Conservation (phyloP, 2,329 filamentous ascomycete species). For the Diaporthe sp. region DNA sequence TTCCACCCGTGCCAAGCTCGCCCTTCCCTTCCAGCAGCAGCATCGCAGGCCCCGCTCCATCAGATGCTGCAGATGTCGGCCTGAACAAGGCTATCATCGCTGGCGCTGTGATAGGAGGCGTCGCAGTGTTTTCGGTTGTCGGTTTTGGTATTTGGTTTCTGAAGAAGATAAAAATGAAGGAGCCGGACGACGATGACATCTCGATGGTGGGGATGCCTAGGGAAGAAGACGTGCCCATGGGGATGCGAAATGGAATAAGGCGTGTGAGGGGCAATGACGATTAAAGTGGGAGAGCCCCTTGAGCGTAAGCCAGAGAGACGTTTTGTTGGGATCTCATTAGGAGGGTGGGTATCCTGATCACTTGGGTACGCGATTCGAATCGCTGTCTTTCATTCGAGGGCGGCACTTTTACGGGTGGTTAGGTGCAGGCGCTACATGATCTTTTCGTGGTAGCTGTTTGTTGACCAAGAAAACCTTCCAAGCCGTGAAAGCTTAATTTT, state of each 20-base stretch:
- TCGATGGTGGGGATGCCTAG: slow-evolving; percentile 3
- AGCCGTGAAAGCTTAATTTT: not conserved
- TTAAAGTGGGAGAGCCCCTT: not conserved
- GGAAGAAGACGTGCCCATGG: slow-evolving; percentile 9
- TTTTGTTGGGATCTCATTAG: not conserved
- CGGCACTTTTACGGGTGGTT: not conserved
- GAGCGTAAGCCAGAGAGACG: too few relatives aligned
- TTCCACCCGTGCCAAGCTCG: not conserved
- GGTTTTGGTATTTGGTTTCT: not conserved
- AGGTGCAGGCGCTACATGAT: not conserved
- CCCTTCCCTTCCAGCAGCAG: not conserved
- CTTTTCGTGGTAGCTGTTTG: not conserved
- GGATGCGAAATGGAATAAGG: slow-evolving; percentile 9
- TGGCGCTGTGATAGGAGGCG: not conserved
- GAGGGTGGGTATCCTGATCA: too few relatives aligned
- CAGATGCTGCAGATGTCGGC: not conserved
- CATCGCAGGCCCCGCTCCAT: not conserved
- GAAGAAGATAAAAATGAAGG: not conserved
- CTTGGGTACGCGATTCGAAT: not conserved
- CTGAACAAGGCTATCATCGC: not conserved
- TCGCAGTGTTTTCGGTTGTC: not conserved
- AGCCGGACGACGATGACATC: not conserved
- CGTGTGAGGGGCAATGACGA: slow-evolving; percentile 20
- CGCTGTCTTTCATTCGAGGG: not conserved
- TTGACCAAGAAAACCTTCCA: too few relatives aligned